phyloP scores from a whole-genome alignment of 441 rosid genomes.

The Daphne laureola region DNA sequence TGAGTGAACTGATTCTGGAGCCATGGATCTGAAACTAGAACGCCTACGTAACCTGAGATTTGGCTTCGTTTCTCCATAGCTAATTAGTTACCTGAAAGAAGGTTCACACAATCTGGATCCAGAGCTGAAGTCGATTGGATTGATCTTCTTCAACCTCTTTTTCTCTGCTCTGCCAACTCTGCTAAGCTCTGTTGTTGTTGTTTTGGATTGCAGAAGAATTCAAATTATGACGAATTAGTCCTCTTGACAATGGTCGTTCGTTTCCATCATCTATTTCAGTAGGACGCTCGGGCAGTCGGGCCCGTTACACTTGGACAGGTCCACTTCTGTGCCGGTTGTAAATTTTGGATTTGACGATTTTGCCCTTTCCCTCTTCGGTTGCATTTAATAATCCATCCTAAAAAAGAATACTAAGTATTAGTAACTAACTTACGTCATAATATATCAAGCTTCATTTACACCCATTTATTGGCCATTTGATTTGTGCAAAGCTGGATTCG shows the following conservation, averaged over 20 bases:
- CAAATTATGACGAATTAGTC: slow-evolving; percentile 46
- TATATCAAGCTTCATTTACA: no score
- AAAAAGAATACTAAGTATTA: no score
- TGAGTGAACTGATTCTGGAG: slow-evolving; percentile 97
- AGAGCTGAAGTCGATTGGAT: no score
- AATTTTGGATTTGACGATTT: slow-evolving; percentile 11
- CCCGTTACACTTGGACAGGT: slow-evolving; percentile 14
- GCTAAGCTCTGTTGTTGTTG: slow-evolving; percentile 25
- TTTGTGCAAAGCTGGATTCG: no score
- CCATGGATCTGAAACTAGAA: slow-evolving; percentile 89
- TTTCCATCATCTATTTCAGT: slow-evolving; percentile 6
- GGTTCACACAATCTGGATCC: neutral
- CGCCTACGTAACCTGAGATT: slow-evolving; percentile 86
- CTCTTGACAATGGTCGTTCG: slow-evolving; percentile 13
- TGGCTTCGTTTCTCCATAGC: slow-evolving; percentile 3
- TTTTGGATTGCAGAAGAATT: slow-evolving; percentile 28
- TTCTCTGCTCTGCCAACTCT: slow-evolving; percentile 24
- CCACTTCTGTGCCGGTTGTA: slow-evolving; percentile 12
- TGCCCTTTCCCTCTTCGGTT: slow-evolving; percentile 9
- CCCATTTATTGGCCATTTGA: no score
- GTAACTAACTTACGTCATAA: no score
- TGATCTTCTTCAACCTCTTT: neutral
- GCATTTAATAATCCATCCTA: neutral
- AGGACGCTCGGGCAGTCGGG: neutral
- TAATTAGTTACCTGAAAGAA: neutral